A percentile compares a stretch with the other conserved stretches of the same genome.
Conservation (phyloP, 2,329 filamentous ascomycete species). For the Colletotrichum sp. region DNA sequence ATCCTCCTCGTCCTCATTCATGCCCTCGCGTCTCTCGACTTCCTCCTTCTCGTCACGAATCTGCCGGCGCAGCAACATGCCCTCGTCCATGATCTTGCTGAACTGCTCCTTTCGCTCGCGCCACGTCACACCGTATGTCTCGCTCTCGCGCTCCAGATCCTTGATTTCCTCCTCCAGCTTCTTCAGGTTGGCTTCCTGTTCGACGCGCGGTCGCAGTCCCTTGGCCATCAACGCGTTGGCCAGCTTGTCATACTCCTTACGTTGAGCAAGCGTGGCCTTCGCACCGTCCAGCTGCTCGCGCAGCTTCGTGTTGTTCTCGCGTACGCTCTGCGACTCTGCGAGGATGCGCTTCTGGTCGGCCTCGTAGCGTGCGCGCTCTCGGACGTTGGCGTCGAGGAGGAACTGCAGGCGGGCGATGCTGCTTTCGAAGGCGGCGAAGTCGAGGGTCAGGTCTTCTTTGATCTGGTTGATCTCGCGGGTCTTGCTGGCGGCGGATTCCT, state of each 20-base stretch:
- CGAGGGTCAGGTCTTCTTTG: slow-evolving; percentile 82
- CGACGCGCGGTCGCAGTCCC: slow-evolving; percentile 76
- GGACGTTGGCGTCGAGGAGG: slow-evolving; percentile 80
- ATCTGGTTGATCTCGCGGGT: slow-evolving; percentile 68
- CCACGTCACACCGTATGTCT: slow-evolving; percentile 84
- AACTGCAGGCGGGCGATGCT: slow-evolving; percentile 89
- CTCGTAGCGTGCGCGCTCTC: slow-evolving; percentile 84
- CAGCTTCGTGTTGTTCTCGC: slow-evolving; percentile 75
- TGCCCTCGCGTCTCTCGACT: slow-evolving; percentile 85
- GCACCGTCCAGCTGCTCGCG: slow-evolving; percentile 79
- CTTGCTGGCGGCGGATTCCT: slow-evolving; percentile 40
- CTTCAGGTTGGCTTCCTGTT: slow-evolving; percentile 77
- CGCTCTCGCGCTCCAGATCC: slow-evolving; percentile 84
- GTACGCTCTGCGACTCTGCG: slow-evolving; percentile 77
- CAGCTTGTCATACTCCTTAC: slow-evolving; percentile 87
- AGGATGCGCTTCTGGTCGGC: slow-evolving; percentile 81
- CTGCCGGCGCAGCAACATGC: slow-evolving; percentile 81
- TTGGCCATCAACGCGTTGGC: slow-evolving; percentile 70
- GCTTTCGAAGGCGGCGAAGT: slow-evolving; percentile 88
- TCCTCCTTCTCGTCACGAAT: slow-evolving; percentile 97
- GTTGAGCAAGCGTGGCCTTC: slow-evolving; percentile 74
- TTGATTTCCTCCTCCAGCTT: slow-evolving; percentile 89
- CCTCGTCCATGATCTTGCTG: slow-evolving; percentile 86
- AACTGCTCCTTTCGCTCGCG: slow-evolving; percentile 85
- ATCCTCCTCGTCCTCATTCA: slow-evolving; percentile 72